Evolutionary conservation across 768 basidiomycete species (phyloP).

Genomic region (Tephrocybe rancida): DNA sequence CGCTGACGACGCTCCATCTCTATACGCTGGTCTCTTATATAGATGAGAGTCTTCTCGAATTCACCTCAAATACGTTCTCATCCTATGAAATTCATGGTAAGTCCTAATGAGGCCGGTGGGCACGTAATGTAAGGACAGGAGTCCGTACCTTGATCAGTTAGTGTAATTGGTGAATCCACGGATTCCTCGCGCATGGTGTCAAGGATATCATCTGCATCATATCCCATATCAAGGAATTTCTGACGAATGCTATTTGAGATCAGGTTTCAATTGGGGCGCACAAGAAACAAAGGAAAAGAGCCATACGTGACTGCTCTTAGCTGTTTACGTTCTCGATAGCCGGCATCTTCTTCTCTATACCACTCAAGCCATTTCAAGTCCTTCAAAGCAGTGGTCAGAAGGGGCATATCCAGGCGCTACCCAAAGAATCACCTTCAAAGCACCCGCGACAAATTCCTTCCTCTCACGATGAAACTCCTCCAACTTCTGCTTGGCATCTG

Average conservation of each 20-base stretch:
- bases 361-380: slow-evolving; percentile 11
- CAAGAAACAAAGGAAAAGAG: neutral
- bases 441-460: slow-evolving; percentile 16
- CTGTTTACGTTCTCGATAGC: neutral
- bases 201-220: slow-evolving; percentile 15
- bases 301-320: slow-evolving; percentile 14
- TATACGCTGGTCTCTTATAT: slow-evolving; percentile 9
- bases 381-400: neutral
- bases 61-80: slow-evolving; percentile 23
- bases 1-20: slow-evolving; percentile 6
- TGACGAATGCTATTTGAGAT: slow-evolving; percentile 17
- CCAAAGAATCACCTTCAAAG: neutral
- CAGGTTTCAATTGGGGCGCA: neutral
- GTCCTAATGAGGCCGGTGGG: too few relatives aligned
- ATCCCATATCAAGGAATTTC: slow-evolving; percentile 20
- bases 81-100: slow-evolving; percentile 16
- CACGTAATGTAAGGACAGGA: neutral
- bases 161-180: slow-evolving; percentile 7
- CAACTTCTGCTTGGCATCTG: too few relatives aligned
- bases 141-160: slow-evolving; percentile 30
- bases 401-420: too few relatives aligned
- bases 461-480: slow-evolving; percentile 24
- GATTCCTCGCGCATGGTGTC: neutral
- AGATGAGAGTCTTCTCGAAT: slow-evolving; percentile 17
- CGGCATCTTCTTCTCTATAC: neutral